Evolutionary conservation across 176 grass and related monocot genomes (phyloP).

Genomic region (Aegilops umbellulata): DNA sequence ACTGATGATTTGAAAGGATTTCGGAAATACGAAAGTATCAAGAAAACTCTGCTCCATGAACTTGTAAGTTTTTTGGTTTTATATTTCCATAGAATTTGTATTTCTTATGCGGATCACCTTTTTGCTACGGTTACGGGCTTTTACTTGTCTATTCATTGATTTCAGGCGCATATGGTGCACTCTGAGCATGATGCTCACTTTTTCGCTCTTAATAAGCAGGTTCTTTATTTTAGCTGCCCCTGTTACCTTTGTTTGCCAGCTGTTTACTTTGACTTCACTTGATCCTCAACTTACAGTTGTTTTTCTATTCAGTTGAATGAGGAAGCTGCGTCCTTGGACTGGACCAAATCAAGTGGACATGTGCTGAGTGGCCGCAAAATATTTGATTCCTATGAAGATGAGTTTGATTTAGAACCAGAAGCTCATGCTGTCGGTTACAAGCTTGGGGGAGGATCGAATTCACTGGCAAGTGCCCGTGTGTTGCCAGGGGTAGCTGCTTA

Average conservation of each 20-base stretch:
- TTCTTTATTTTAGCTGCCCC: constrained; percentile 18
- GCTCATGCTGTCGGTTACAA: constrained; percentile 39
- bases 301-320: constrained; percentile 73
- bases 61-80: constrained; percentile 49
- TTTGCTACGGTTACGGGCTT: not conserved
- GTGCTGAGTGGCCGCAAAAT: constrained; percentile 64
- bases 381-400: constrained; percentile 62
- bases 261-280: constrained; percentile 13
- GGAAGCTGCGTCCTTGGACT: constrained; percentile 77
- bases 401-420: constrained; percentile 44
- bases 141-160: constrained; percentile 24
- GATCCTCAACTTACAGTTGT: not conserved
- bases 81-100: constrained; percentile 13
- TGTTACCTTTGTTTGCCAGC: not conserved
- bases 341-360: constrained; percentile 88
- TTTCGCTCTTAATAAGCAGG: constrained; percentile 96
- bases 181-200: constrained; percentile 91
- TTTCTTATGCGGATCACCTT: not conserved
- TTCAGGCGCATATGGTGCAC: constrained; percentile 94
- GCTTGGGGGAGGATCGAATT: constrained; percentile 61
- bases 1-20: constrained; percentile 98
- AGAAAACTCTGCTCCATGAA: constrained; percentile 97
- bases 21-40: constrained; percentile 92
- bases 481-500: constrained; percentile 81
- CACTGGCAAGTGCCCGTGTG: constrained; percentile 41